Evolutionary conservation across 2,329 filamentous ascomycete species (phyloP), one percentile per base, ranked within the genome.

Genomic region (Neonectria punicea): DNA sequence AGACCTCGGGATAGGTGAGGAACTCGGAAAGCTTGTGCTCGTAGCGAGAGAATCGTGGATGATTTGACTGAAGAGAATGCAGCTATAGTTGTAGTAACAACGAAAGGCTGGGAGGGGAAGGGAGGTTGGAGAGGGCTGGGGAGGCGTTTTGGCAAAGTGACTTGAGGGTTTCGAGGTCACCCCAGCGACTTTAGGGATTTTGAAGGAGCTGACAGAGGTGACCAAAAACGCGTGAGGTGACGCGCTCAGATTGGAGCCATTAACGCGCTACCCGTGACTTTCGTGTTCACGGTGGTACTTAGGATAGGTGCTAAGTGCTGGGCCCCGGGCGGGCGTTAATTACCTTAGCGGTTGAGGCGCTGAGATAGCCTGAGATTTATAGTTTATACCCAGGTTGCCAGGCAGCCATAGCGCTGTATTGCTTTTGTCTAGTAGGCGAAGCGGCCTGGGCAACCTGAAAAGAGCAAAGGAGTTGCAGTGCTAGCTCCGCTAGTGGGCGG

Each of bases 251-350:
- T 54, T 20, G 39, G 51, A 66, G 55, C 61, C 59, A 66, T 71
- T 68, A 65, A 72, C 68, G 66, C 70, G 69, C 53, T 61, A 47
- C 65, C 66, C 58, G 69, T 73, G 69, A 67, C 63, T 71, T 66
- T 71, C 70, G 72, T 57, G 71, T 70, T 67, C 57, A 60, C 28
- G 32, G 50, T 34, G 64, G 60, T 58, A 63, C 44, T 50, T 47
- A n/a, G 20, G 39, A 16, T 11, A 39, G 36, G 53, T 32, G 25
- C 28, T n/a, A 25, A 32, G 57, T 20, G 16, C 34, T 30, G 36
- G 44, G 55, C 14, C 44, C 58, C 54, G 56, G 63, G 60, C 53
- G 44, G 50, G n/a, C 50, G 18, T 63, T 67, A 6, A 25, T 6
- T 25, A 25, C 25, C 25, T 25, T 6, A 71, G 68, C 67, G 71